Conservation (phyloP, 257 asterid genomes). For the Solanum sitiens region DNA sequence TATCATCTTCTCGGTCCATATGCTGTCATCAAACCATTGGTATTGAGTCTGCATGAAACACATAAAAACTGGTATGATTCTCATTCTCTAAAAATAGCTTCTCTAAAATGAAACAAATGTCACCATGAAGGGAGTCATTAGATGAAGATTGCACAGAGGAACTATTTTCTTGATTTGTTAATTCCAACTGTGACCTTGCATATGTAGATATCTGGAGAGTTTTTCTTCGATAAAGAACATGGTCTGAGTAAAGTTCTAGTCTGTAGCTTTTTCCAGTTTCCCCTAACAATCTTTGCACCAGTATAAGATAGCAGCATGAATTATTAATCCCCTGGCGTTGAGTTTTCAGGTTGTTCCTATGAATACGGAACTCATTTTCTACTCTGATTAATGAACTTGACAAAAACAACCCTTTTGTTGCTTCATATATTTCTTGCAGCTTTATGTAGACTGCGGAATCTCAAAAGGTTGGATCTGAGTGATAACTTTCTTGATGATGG, state of each 20-base stretch:
- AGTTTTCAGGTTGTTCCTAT: background rate
- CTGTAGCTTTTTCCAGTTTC: background rate
- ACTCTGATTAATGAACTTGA: background rate
- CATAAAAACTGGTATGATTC: background rate
- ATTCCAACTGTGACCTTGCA: background rate
- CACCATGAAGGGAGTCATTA: background rate
- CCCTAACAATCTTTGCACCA: background rate
- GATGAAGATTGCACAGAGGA: background rate
- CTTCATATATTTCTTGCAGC: background rate
- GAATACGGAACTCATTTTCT: background rate
- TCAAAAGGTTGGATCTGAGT: background rate
- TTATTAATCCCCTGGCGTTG: background rate
- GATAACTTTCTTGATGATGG: background rate
- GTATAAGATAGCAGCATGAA: background rate
- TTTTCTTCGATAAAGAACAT: background rate
- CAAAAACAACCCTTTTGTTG: background rate
- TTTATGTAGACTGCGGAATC: background rate
- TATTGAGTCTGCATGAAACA: background rate
- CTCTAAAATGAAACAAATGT: background rate
- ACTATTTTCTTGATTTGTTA: background rate
- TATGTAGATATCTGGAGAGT: background rate
- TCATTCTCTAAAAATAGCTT: background rate
- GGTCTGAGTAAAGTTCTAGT: background rate
- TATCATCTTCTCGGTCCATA: background rate
- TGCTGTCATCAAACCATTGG: background rate